phyloP scores from a whole-genome alignment of 2,329 filamentous ascomycete species.

The Calonectria henricotiae region DNA sequence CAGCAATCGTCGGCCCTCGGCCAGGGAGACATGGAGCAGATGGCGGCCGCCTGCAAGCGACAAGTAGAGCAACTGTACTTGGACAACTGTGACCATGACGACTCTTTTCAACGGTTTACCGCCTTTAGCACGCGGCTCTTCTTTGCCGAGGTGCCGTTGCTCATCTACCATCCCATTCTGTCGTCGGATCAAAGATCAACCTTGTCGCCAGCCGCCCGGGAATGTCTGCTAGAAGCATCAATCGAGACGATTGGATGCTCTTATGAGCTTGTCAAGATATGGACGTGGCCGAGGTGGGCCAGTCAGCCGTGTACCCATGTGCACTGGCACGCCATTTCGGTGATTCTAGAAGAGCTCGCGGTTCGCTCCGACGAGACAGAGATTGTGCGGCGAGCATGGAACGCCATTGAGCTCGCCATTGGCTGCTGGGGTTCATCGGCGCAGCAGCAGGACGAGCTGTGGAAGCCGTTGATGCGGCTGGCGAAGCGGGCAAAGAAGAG shows the following conservation, averaged over 20 bases:
- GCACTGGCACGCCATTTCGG: constrained; percentile 32
- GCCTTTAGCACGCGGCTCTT: constrained; percentile 25
- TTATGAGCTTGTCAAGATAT: constrained; percentile 29
- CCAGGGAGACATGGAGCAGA: constrained; percentile 22
- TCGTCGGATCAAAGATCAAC: constrained; percentile 16
- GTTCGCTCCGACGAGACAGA: background rate
- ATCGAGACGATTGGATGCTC: constrained; percentile 36
- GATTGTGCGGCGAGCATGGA: constrained; percentile 28
- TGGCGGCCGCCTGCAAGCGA: constrained; percentile 16
- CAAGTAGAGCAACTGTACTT: constrained; percentile 32
- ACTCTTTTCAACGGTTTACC: constrained; percentile 32
- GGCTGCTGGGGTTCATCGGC: constrained; percentile 18
- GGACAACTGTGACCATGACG: constrained; percentile 23
- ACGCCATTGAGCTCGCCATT: constrained; percentile 30
- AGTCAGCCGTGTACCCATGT: constrained; percentile 27
- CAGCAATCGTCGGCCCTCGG: background rate
- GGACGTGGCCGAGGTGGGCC: constrained; percentile 26
- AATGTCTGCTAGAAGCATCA: constrained; percentile 17
- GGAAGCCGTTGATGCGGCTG: constrained; percentile 25
- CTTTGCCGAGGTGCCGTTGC: constrained; percentile 30
- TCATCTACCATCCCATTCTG: constrained; percentile 31
- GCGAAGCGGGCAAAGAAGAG: constrained; percentile 11
- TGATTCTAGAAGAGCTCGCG: constrained; percentile 24
- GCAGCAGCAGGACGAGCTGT: constrained; percentile 27
- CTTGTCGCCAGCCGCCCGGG: background rate